Evolutionary conservation across 1,284 basidiomycete species (phyloP), one percentile per base, ranked within the genome.

Genomic region (Fomitopsis betulina): DNA sequence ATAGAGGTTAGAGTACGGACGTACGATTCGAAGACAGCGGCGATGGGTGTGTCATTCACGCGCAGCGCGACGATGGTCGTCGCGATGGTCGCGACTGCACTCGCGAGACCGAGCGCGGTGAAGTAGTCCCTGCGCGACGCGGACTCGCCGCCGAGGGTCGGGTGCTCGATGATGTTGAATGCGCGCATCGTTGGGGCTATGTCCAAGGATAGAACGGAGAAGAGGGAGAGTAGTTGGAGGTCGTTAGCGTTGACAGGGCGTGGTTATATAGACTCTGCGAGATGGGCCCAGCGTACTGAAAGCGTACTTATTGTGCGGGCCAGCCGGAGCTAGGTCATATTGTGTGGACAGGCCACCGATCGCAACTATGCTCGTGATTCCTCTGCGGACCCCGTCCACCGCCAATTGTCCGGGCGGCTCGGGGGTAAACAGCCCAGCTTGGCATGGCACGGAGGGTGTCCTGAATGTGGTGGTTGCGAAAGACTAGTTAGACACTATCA

Each of bases 101-200:
- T 47, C 19, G 56, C 51, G 30, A 53, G 21, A 33, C 56, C 51
- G 17, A 57, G 19, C 10, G 45, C 35, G 33, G 49, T 30, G 39
- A 57, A 40, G 51, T 57, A 53, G 21, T 57, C 56, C 17, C 32
- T 57, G 27, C 40, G 38, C 51, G 56, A 57, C 51, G 56, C 25
- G 10, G 38, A 3, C 19, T 51, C 30, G 19, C 21, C 30, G 33
- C 52, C 51, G 51, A 57, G 51, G 32, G 51, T 35, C 15, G 56
- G 56, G 51, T 57, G 50, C 51, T 57, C 56, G 51, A 58, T 54
- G 40, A 58, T 38, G 53, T 58, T 38, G 52, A 58, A 55, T n/a
- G 53, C 52, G 49, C 57, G 53, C 52, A 58, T 58, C 12, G n/a
- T 30, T n/a, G 5, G 35, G 35, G 13, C 19, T 45, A 45, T 15